Evolutionary conservation across 1,284 basidiomycete species (phyloP).

Genomic region (Baeospora myosura): DNA sequence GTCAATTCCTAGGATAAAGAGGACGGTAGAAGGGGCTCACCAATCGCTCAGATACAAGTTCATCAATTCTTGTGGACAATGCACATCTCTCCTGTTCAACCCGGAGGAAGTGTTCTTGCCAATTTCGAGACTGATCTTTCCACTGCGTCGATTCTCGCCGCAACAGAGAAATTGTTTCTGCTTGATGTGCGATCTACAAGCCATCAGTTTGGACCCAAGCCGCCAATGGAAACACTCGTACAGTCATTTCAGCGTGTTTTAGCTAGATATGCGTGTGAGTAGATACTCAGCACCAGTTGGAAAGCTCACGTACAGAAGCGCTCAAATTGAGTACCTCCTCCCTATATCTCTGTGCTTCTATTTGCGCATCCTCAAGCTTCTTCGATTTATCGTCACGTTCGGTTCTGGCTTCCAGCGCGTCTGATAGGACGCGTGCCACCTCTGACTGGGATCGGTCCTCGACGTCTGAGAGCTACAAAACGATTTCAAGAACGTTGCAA

Average conservation of each 20-base stretch:
- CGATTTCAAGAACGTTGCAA: neutral
- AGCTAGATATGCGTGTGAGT: conserved; percentile 29
- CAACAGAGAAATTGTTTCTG: conserved; percentile 52
- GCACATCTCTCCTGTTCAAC: conserved; percentile 56
- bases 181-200: conserved; percentile 46
- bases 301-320: conserved; percentile 38
- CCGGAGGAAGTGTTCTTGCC: conserved; percentile 66
- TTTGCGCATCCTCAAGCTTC: conserved; percentile 33
- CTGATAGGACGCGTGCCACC: conserved; percentile 36
- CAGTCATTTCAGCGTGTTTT: conserved; percentile 51
- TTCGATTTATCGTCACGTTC: conserved; percentile 52
- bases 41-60: conserved; percentile 43
- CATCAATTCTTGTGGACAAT: conserved; percentile 47
- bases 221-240: conserved; percentile 20
- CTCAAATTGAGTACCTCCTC: conserved; percentile 42
- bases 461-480: conserved; percentile 34
- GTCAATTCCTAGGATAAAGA: neutral
- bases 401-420: conserved; percentile 37
- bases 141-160: conserved; percentile 58
- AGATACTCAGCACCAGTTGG: neutral
- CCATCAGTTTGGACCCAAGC: neutral
- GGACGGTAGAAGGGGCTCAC: conserved; percentile 16
- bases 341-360: conserved; percentile 43
- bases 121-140: conserved; percentile 65
- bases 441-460: conserved; percentile 39